Conservation (phyloP, 257 asterid genomes). For the Rhazya stricta region DNA sequence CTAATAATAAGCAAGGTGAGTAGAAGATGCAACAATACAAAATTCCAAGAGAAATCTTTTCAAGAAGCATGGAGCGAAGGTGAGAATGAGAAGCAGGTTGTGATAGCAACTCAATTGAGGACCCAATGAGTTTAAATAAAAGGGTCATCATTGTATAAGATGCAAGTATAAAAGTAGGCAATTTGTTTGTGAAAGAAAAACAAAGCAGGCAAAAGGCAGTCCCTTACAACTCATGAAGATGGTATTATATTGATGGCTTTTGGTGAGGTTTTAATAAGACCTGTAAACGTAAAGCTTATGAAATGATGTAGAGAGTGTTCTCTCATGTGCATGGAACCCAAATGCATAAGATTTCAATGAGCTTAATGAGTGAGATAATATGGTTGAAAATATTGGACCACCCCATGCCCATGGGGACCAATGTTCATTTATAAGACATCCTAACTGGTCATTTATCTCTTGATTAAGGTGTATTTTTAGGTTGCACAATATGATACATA, state of each 20-base stretch:
- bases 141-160: conserved; percentile 7
- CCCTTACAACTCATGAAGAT: conserved; percentile 30
- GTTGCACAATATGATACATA: no score
- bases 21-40: not conserved
- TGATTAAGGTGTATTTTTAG: no score
- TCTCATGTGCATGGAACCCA: conserved; percentile 32
- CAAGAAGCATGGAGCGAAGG: no score
- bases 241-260: conserved; percentile 14
- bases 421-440: not conserved
- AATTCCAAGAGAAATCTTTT: not conserved
- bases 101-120: conserved; percentile 1
- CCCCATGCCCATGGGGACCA: conserved; percentile 10
- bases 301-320: conserved; percentile 29
- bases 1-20: not conserved
- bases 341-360: conserved; percentile 21
- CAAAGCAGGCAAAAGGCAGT: conserved; percentile 17
- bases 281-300: conserved; percentile 20
- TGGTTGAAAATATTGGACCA: conserved; percentile 19
- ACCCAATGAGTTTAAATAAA: conserved; percentile 14
- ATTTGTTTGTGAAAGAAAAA: not conserved
- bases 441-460: not conserved
- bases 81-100: no score
- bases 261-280: conserved; percentile 27
- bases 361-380: conserved; percentile 19
- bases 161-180: not conserved